Evolutionary conservation across 1,284 basidiomycete genomes (phyloP), one percentile per base, ranked within the genome.

Genomic region (Hymenochaete sp.): DNA sequence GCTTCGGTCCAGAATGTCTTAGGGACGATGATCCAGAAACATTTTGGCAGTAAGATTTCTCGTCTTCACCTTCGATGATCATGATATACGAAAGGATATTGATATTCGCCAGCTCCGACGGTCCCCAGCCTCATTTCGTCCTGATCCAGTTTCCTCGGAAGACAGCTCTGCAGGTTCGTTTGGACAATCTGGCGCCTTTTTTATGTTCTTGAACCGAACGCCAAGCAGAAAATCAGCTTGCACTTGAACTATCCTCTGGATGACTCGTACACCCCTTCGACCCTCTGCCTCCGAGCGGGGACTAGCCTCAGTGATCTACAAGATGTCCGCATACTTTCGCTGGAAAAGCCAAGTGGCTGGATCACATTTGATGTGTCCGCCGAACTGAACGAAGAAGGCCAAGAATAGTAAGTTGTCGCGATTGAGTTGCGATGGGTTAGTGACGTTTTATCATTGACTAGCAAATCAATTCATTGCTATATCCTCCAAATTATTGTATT

Each of bases 211-310:
- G 38, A 26, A n/a, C 19, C 35, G 35, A 13, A n/a, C 32, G 24
- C 6, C n/a, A n/a, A n/a, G n/a, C 59, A 97, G 92, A 92, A 96
- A 78, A 72, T 99, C 42, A 89, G 88, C 46, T 75, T 99, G 39
- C 82, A 82, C 59, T 83, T 97, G 38, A 88, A 86, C 57, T 92
- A 86, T 61, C 75, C 74, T 2, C 75, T 81, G 46, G 96, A 98
- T 62, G 96, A 99, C 61, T 97, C 93, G 1, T 99, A 98, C 61
- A 99, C 96, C 0, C 96, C 96, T 0, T 86, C 87, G 1, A 88
- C 85, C 25, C 73, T 99, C 49, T 81, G 84, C 1, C 79, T 99
- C 37, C 80, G 89, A 22, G 93, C 93, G 0, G 96, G 96, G 3
- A 98, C 93, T 6, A 85, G 91, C 16, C 77, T 83, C 11, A 85